Percentiles rank a stretch among this genome's conserved stretches.
Conservation (phyloP, 2,329 filamentous ascomycete genomes). For the Talaromyces funiculosus region DNA sequence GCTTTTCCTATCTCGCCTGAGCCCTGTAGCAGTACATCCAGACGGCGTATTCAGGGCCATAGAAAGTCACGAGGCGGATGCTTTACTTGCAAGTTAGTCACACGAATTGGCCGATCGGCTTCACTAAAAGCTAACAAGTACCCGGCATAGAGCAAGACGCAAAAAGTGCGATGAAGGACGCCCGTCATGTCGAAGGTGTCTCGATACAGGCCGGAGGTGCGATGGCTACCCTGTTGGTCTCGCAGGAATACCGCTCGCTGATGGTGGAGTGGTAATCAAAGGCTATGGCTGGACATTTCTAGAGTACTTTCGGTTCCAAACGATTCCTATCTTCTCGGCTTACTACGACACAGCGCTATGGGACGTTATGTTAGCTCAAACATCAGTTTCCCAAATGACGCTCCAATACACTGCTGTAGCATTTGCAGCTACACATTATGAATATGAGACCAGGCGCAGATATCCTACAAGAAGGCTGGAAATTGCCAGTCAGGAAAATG, state of each 20-base stretch:
- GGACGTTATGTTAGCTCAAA: slow-evolving; percentile 9
- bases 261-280: neutral
- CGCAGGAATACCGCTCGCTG: neutral
- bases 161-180: slow-evolving; percentile 34
- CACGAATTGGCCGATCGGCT: too few relatives aligned
- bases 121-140: neutral
- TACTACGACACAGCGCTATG: slow-evolving; percentile 12
- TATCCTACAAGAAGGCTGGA: neutral
- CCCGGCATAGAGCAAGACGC: slow-evolving; percentile 19
- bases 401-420: neutral
- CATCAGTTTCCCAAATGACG: slow-evolving; percentile 2
- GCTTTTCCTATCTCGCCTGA: neutral
- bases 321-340: slow-evolving; percentile 2
- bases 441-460: neutral
- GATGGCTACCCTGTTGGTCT: slow-evolving; percentile 23
- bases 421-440: neutral
- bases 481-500: neutral
- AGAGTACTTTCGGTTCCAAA: slow-evolving; percentile 1
- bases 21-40: neutral
- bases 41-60: neutral
- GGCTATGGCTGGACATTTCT: neutral
- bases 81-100: slow-evolving; percentile 5
- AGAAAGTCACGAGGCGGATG: neutral
- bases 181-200: slow-evolving; percentile 30
- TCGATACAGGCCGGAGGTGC: slow-evolving; percentile 15